Conservation (phyloP, 768 basidiomycete species). For the Coprinopsis sp. region DNA sequence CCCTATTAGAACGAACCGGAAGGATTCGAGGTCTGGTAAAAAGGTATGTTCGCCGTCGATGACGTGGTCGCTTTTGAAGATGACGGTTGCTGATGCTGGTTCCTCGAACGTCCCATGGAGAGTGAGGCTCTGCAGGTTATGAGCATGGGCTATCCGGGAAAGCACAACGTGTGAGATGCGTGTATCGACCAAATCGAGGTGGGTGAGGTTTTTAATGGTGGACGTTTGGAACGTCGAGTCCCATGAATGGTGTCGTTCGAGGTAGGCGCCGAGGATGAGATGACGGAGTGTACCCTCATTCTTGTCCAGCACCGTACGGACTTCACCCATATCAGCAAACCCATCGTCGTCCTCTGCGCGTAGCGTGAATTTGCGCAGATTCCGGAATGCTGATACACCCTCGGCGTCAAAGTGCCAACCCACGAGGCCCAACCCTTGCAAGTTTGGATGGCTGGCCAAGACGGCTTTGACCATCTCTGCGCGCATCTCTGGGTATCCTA, state of each 20-base stretch:
- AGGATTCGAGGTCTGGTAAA: slow-evolving; percentile 56
- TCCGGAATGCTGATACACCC: slow-evolving; percentile 58
- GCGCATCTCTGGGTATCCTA: slow-evolving; percentile 68
- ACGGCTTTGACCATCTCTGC: slow-evolving; percentile 63
- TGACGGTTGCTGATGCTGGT: slow-evolving; percentile 49
- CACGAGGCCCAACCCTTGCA: slow-evolving; percentile 58
- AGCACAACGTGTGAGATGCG: slow-evolving; percentile 62
- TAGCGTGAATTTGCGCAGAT: slow-evolving; percentile 60
- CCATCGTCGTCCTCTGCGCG: slow-evolving; percentile 70
- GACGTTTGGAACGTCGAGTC: slow-evolving; percentile 59
- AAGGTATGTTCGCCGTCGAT: slow-evolving; percentile 55
- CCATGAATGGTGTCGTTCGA: slow-evolving; percentile 61
- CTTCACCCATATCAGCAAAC: slow-evolving; percentile 65
- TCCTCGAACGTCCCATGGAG: slow-evolving; percentile 65
- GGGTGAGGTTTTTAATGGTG: slow-evolving; percentile 62
- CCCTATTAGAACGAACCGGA: slow-evolving; percentile 60
- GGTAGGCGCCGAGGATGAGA: slow-evolving; percentile 66
- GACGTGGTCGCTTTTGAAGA: slow-evolving; percentile 60
- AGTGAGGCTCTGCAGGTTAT: slow-evolving; percentile 56
- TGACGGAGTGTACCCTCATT: slow-evolving; percentile 55
- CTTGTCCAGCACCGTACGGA: slow-evolving; percentile 57
- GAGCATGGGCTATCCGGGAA: slow-evolving; percentile 57
- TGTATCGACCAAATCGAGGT: slow-evolving; percentile 67
- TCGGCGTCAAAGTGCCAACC: slow-evolving; percentile 75
- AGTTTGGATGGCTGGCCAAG: slow-evolving; percentile 46